Evolutionary conservation across 495 filamentous ascomycete species (phyloP), one percentile per base, ranked within the genome.

Genomic region (Trypethelium eluteriae): DNA sequence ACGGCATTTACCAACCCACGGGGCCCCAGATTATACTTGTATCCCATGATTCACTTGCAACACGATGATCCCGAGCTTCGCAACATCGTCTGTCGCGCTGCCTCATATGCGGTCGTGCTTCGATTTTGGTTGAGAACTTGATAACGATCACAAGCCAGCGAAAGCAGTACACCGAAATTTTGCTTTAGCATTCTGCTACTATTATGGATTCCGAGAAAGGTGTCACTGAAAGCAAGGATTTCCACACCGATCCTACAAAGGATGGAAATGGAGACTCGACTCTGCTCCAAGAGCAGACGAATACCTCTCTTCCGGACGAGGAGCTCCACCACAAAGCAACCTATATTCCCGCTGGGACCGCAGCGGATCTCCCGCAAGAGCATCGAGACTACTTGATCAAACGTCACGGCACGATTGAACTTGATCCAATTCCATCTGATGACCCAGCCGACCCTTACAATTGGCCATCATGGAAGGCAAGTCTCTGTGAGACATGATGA

Each of bases 401-500:
- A 62, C 79, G 80, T 47, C 83, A 85, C 78, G 83, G 83, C 36
- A 84, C 83, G 10, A 64, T 82, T 47, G 79, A 83, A 34, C 76
- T 85, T 6, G 80, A 82, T 67, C 83, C 83, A 9, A 71, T 85
- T 5, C 83, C 83, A 16, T 72, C 77, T 39, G 76, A 79, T 72
- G 76, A 75, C 57, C 74, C 77, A 39, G 80, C 77, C n/a, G 83
- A 85, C 68, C 83, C 83, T 46, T 81, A 80, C 67, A 84, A 85
- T 67, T 85, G 83, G 83, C 77, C 81, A 16, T 71, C 72, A 59
- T 84, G 81, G 82, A 84, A 84, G 77, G 82, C 83, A 67, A 69
- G 72, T 69, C 34, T 44, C 32, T 56, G 7, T 25, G 16, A 18
- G 35, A 38, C 9, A n/a, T 16, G 49, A 53, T 25, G 10, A 61